A percentile compares a stretch with the other conserved stretches of the same genome.
These are phyloP conservation scores for Trametes elegans DNA, from an alignment of 768 basidiomycete species.

Conservation along the genomic window DNA sequence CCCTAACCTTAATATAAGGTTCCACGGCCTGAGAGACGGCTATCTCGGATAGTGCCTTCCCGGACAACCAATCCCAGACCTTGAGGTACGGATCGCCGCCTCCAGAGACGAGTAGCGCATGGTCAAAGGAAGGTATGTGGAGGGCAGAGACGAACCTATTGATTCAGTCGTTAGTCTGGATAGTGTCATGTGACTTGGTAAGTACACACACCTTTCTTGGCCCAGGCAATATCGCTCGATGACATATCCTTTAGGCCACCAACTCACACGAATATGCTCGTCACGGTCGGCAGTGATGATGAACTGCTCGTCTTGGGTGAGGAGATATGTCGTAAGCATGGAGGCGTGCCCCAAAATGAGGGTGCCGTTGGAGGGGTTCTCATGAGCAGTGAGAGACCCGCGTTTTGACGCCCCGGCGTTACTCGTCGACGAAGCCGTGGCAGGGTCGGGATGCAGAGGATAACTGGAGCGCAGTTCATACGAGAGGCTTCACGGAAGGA, in stretches of 20 bases:
- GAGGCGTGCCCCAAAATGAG: constrained; percentile 89
- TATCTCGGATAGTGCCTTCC: constrained; percentile 51
- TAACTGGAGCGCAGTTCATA: constrained; percentile 46
- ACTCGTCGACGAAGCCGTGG: not conserved
- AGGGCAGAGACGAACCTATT: constrained; percentile 81
- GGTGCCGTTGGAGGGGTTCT: constrained; percentile 64
- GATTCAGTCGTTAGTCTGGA: too few species aligned
- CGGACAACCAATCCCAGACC: constrained; percentile 79
- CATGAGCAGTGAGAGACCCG: constrained; percentile 51
- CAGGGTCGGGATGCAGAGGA: constrained; percentile 42
- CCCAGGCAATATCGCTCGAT: constrained; percentile 89
- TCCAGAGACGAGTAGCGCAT: constrained; percentile 67
- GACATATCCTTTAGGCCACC: constrained; percentile 82
- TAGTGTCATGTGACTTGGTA: not conserved
- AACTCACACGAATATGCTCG: constrained; percentile 90
- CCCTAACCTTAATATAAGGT: constrained; percentile 39
- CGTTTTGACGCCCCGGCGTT: constrained; percentile 28
- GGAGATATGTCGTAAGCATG: constrained; percentile 69
- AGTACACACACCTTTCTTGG: constrained; percentile 66
- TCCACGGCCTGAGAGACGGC: constrained; percentile 39
- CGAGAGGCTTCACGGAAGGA: not conserved
- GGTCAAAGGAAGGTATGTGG: constrained; percentile 54
- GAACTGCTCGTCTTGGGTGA: constrained; percentile 64
- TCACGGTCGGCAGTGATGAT: constrained; percentile 93
- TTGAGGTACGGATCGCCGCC: constrained; percentile 82